Base-by-base conservation (phyloP, 2,329 filamentous ascomycete genomes). In the Colletotrichum limetticola region DNA sequence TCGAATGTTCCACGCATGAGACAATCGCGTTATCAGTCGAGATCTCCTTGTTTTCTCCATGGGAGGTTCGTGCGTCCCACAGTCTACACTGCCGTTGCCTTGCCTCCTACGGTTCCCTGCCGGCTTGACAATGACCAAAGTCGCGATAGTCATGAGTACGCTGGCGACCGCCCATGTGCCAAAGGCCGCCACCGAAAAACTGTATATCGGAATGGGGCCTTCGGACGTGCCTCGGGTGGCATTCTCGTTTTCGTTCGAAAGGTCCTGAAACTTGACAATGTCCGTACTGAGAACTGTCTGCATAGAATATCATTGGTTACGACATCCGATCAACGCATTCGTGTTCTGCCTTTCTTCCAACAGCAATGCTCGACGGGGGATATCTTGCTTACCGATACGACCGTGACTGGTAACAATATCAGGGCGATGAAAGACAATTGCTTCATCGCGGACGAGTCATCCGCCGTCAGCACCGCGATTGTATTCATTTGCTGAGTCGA, bases 191-290 rank as follows among this genome's bases (percentile, higher is more conserved):
- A 58, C 68, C 57, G 68, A 71, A 58, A 71, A 71, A 52, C 42
- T 68, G 37, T 68, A 71, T 5, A n/a, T 32, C 28, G 68, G 68
- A 9, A 32, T 49, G 35, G 68, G 30, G 24, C 26, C 22, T 19
- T 57, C 49, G 28, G 57, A 32, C 35, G 49, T 32, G 14, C 30
- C 28, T 14, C 37, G 37, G 35, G 22, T 16, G 11, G 22, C 32
- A 22, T 60, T 53, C 53, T 69, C 69, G 66, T 72, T 69, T 69
- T 69, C 65, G 59, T 32, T 69, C 32, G 42, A 37, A 55, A 72
- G 69, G 6, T 63, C 69, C 35, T 72, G 68, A 68, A 72, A 72
- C 69, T 72, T 72, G 14, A 72, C 66, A 69, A 72, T 72, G 53
- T 72, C 69, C 55, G 69, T 72, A 64, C 69, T 69, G 58, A 72